Base-by-base conservation (phyloP, 1,139 yeast species). In the Citeromyces siamensis region DNA sequence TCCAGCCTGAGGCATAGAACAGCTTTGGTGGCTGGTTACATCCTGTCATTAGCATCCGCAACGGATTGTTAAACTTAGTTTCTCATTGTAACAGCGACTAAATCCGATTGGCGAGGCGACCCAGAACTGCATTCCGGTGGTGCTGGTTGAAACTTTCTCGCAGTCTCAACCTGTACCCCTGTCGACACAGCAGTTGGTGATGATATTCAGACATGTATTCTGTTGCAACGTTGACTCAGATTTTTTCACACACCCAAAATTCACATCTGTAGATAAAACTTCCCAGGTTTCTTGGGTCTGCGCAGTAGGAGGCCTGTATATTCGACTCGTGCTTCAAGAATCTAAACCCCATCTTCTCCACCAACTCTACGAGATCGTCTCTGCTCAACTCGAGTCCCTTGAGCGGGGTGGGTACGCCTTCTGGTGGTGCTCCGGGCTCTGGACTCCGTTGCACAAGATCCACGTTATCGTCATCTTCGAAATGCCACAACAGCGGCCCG, bases 401-500 rank as follows among this genome's bases (percentile, higher is more conserved):
- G 42, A 57, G 48, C 2, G 67, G 66, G 1, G 63, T 48, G 2
- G 59, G 54, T 1, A 57, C 51, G 2, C 45, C 43, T 9, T 49
- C 51, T 47, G 44, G 0, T 49, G 47, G 2, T 62, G 65, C 19
- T 59, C 60, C 12, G 48, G 50, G 5, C 40, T 41, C 18, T 4
- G 5, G n/a, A 10, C 44, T 42, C 31, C 40, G 44, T 35, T 45
- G 48, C 17, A 49, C 45, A 38, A 43, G 46, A 21, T 42, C 51
- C 43, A 53, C 49, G 19, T 53, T 56, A 19, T 53, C 57, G 35
- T 69, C 72, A 38, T 71, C 73, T 48, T 83, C 95, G 50, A 71
- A 79, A 55, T 86, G 95, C 93, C 95, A 85, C 37, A 81, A 56
- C 19, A 85, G 58, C 0, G 95, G 95, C 0, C 95, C 96, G 47